A percentile compares a stretch with the other conserved stretches of the same genome.
These are phyloP conservation scores for Tilletia indica DNA, from an alignment of 1,284 basidiomycete species.

Conservation along the genomic window DNA sequence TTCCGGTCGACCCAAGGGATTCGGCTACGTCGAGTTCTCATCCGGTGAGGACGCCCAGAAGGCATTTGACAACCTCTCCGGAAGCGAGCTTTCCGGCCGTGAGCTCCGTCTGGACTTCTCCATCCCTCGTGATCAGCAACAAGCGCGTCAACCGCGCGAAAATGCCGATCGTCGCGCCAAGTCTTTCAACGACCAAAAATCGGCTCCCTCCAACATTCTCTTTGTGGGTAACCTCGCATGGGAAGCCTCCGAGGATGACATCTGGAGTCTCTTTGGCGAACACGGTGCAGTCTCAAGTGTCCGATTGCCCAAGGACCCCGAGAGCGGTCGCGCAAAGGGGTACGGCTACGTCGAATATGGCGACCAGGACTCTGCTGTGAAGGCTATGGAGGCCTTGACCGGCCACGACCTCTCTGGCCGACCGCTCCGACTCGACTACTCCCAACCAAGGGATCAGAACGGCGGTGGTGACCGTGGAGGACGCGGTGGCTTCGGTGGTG, in stretches of 20 bases:
- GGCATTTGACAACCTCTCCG: conserved; percentile 70
- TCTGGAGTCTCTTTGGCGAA: conserved; percentile 90
- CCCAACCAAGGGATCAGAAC: conserved; percentile 70
- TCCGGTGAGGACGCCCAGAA: conserved; percentile 76
- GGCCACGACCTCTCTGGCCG: conserved; percentile 83
- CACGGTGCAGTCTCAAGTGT: conserved; percentile 85
- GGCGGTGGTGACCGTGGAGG: conserved; percentile 62
- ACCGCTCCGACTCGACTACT: conserved; percentile 79
- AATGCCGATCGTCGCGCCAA: conserved; percentile 57
- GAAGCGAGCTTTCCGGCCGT: conserved; percentile 79
- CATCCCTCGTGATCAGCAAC: conserved; percentile 65
- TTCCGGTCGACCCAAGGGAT: conserved; percentile 86
- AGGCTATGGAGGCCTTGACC: conserved; percentile 70
- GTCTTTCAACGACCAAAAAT: conserved; percentile 58
- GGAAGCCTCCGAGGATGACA: conserved; percentile 73
- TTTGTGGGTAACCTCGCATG: conserved; percentile 92
- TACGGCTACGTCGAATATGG: conserved; percentile 96
- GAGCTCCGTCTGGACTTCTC: conserved; percentile 83
- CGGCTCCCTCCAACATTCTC: conserved; percentile 72
- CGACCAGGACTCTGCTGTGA: conserved; percentile 74
- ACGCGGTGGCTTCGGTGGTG: conserved; percentile 59
- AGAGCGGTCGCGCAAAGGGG: conserved; percentile 86
- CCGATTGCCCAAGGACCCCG: conserved; percentile 87
- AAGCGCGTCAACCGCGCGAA: conserved; percentile 52
- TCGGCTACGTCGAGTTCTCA: conserved; percentile 92